These are phyloP conservation scores for Erysimum cheiranthoides DNA, from an alignment of 345 rosid species.

Conservation along the genomic window DNA sequence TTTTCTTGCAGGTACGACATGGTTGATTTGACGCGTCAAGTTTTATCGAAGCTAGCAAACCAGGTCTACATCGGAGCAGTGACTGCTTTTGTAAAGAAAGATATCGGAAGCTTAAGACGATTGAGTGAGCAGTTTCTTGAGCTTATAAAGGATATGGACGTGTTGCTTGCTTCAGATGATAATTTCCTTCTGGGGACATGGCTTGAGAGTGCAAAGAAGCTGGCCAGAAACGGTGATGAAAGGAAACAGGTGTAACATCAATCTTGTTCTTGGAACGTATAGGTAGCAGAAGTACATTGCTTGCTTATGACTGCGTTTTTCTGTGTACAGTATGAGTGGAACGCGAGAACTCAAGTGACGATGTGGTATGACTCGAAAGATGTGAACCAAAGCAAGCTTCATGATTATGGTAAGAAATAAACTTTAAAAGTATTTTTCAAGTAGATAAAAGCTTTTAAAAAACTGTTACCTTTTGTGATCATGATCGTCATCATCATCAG, in stretches of 20 bases:
- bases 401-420: conserved; percentile 74
- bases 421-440: neutral
- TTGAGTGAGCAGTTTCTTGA: conserved; percentile 62
- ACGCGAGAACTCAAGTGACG: conserved; percentile 92
- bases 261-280: conserved; percentile 1
- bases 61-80: conserved; percentile 74
- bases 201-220: conserved; percentile 82
- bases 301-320: conserved; percentile 32
- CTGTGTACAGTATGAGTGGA: conserved; percentile 75
- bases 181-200: conserved; percentile 88
- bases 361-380: conserved; percentile 90
- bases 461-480: neutral
- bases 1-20: conserved; percentile 78
- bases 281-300: neutral
- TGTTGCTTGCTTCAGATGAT: conserved; percentile 81
- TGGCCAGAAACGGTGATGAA: conserved; percentile 66
- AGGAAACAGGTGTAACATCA: conserved; percentile 61
- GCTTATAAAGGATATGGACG: conserved; percentile 75
- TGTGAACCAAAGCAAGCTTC: conserved; percentile 82
- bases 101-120: conserved; percentile 53
- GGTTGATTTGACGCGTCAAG: conserved; percentile 94
- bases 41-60: conserved; percentile 85
- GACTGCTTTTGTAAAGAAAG: conserved; percentile 59
- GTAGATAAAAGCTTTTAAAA: neutral
- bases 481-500: conserved; percentile 46